Base-by-base conservation (phyloP, 495 filamentous ascomycete species). In the Stereocaulon alpinum region DNA sequence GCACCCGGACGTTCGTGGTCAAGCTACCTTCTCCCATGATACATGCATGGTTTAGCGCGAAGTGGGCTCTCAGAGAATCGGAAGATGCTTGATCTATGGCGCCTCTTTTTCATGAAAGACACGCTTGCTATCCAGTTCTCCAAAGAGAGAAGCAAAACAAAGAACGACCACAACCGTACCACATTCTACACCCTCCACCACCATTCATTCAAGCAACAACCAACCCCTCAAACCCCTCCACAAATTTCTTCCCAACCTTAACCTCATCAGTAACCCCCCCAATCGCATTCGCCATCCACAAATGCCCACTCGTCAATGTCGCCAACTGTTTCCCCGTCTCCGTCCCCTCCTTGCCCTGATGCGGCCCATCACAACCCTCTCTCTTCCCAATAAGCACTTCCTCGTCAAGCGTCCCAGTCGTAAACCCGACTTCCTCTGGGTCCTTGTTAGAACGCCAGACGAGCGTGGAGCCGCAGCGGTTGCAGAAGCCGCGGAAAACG, bases 371-470 rank as follows among this genome's bases (percentile, higher is more conserved):
- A 1, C 14, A 24, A 15, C 0, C 14, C 50, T 24, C 30, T 5
- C 29, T 53, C 20, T 34, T 34, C n/a, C 50, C 50, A 10, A 53
- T 53, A 20, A 53, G 50, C 50, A 24, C n/a, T 1, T 24, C 30
- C 29, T 53, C 50, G 50, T 53, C 50, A 53, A 53, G 20, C 20
- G n/a, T 34, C 6, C 50, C 50, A 24, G 50, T 53, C 29, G 29
- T 53, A n/a, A 53, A 24, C 10, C 50, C 50, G 12, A 53, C 50
- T 12, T 53, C 50, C 50, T 53, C 20, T n/a, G 50, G 50, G 6
- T 53, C 50, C 50, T 53, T 53, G 3, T 53, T n/a, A 34, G 22
- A 53, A 24, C 50, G 50, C 50, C 50, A 53, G 29, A 53, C 20
- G 30, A 53, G 20, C 12, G 50, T 53, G 30, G 20, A 24, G 18